phyloP scores from a whole-genome alignment of 352 stramenopile genomes.

The Thraustochytrium sp. region DNA sequence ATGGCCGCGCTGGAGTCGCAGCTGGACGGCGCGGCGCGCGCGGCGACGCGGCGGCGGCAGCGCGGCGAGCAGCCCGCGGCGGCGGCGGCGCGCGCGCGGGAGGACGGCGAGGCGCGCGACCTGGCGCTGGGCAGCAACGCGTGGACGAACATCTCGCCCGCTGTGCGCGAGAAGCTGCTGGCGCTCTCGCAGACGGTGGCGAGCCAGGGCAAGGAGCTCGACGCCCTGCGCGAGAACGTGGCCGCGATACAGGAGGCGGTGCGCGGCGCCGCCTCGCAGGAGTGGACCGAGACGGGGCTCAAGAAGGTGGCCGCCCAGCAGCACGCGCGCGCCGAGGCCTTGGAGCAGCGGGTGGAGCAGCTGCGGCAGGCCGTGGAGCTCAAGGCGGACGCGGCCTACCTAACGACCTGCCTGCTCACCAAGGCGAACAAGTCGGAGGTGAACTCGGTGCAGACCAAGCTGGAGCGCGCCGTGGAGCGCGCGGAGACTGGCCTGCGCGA shows the following conservation, averaged over 20 bases:
- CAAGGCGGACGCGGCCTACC: slow-evolving; percentile 26
- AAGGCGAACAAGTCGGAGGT: slow-evolving; percentile 34
- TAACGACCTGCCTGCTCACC: slow-evolving; percentile 35
- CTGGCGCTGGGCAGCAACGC: background rate
- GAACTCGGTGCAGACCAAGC: background rate
- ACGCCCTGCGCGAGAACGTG: background rate
- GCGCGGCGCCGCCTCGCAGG: background rate
- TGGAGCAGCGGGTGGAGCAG: background rate
- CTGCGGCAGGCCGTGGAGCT: slow-evolving; percentile 7
- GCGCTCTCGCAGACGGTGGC: background rate
- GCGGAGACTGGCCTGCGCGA: background rate
- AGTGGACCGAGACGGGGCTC: background rate
- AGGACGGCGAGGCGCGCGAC: background rate
- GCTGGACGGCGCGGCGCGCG: background rate
- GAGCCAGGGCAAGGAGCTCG: background rate
- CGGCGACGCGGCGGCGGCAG: background rate
- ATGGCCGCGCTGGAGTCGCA: background rate
- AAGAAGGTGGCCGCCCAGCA: background rate
- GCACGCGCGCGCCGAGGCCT: background rate
- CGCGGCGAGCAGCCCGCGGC: background rate
- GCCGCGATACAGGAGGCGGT: background rate
- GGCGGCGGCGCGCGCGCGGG: background rate
- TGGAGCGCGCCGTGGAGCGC: background rate
- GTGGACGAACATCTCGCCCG: slow-evolving; percentile 19
- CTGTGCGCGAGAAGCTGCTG: background rate